These are phyloP conservation scores for Penicillium aurantiogriseum DNA, from an alignment of 2,329 filamentous ascomycete genomes.

Conservation along the genomic window DNA sequence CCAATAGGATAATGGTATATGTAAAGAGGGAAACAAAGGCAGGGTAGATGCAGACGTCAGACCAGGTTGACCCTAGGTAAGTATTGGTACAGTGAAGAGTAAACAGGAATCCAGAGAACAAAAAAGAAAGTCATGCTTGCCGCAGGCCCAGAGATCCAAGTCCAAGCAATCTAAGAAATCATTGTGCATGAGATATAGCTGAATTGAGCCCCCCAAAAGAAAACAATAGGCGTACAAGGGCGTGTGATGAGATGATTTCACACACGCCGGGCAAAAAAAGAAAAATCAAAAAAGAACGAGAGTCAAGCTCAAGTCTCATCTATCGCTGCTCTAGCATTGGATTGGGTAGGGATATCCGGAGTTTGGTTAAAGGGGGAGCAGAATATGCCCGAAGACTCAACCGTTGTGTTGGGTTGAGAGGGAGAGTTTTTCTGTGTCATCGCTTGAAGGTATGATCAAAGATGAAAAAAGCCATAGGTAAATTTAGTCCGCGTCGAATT, in stretches of 20 bases:
- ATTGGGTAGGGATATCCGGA: not conserved
- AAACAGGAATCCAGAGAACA: not conserved
- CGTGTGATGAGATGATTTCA: not conserved
- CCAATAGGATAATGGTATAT: slow-evolving; percentile 10
- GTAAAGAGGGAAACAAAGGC: not conserved
- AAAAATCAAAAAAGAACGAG: not conserved
- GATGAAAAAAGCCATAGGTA: slow-evolving; percentile 6
- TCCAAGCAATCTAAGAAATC: not conserved
- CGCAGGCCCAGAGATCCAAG: not conserved
- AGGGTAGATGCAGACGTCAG: slow-evolving; percentile 3
- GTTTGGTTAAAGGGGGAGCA: not conserved
- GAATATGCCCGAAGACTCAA: not conserved
- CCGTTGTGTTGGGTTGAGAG: not conserved
- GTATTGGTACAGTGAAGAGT: slow-evolving; percentile 10
- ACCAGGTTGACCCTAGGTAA: not conserved
- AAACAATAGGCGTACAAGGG: slow-evolving; percentile 6
- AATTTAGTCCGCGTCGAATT: slow-evolving; percentile 60
- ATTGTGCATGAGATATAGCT: not conserved
- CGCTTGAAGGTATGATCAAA: slow-evolving; percentile 5
- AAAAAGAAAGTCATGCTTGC: not conserved
- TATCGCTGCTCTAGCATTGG: slow-evolving; percentile 6
- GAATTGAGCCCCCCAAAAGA: not conserved
- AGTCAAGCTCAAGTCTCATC: not conserved
- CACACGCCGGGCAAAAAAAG: not conserved
- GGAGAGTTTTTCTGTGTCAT: slow-evolving; percentile 19